A percentile compares a stretch with the other conserved stretches of the same genome.
These are phyloP conservation scores for Pythium utonaiense DNA, from an alignment of 352 stramenopile genomes.

Conservation along the genomic window DNA sequence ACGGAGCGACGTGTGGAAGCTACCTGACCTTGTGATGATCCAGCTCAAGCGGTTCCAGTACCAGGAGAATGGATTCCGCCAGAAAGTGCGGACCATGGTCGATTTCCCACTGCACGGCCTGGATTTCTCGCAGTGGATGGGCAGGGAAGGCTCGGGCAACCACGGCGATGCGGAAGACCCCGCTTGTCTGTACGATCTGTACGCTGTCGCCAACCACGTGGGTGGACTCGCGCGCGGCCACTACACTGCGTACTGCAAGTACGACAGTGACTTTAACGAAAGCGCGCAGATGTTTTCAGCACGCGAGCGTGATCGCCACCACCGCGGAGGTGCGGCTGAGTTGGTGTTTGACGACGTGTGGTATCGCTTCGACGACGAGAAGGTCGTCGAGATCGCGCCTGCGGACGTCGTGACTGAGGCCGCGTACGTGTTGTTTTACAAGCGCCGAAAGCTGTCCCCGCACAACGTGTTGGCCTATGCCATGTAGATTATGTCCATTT, in stretches of 20 bases:
- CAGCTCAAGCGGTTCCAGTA: conserved; percentile 90
- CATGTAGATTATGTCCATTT: conserved; percentile 29
- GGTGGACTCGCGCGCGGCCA: conserved; percentile 93
- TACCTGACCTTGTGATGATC: conserved; percentile 84
- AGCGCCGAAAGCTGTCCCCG: conserved; percentile 66
- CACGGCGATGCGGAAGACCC: conserved; percentile 12
- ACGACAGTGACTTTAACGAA: conserved; percentile 65
- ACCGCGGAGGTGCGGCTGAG: conserved; percentile 20
- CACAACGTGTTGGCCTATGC: conserved; percentile 68
- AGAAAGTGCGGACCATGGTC: conserved; percentile 79
- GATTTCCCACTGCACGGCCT: conserved; percentile 78
- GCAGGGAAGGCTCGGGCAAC: conserved; percentile 20
- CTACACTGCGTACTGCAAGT: conserved; percentile 89
- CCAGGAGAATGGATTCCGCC: conserved; percentile 77
- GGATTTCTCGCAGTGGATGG: conserved; percentile 78
- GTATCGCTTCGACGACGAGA: conserved; percentile 84
- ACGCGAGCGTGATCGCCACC: conserved; percentile 15
- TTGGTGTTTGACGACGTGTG: conserved; percentile 60
- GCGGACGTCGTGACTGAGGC: conserved; percentile 76
- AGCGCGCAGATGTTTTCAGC: conserved; percentile 50
- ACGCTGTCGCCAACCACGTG: conserved; percentile 97
- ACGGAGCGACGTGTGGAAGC: conserved; percentile 60
- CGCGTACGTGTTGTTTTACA: conserved; percentile 92
- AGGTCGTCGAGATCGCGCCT: conserved; percentile 66
- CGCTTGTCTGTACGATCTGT: conserved; percentile 90